Conservation (phyloP, 1,139 yeast species). For the Pichia sp. region DNA sequence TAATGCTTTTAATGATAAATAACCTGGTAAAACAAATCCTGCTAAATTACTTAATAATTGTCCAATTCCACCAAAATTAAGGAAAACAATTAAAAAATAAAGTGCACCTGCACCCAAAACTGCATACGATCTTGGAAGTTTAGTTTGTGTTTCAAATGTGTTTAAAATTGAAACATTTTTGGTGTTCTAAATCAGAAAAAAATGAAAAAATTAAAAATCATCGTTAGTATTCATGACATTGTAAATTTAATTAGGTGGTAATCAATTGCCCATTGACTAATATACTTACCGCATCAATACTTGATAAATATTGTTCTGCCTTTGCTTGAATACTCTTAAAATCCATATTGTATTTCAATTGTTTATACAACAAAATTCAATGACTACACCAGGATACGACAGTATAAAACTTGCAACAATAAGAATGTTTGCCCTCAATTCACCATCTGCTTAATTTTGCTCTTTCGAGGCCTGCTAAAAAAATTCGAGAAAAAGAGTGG, state of each 20-base stretch:
- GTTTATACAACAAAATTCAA: too few species aligned
- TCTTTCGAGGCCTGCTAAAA: too few species aligned
- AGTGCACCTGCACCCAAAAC: conserved; percentile 56
- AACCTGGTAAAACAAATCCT: conserved; percentile 86
- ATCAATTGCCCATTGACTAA: neutral
- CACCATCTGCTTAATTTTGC: too few species aligned
- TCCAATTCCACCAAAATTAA: conserved; percentile 91
- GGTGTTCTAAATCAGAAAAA: conserved; percentile 18
- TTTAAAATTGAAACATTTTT: conserved; percentile 33
- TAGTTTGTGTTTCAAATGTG: conserved; percentile 58
- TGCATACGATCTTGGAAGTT: conserved; percentile 85
- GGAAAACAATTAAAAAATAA: conserved; percentile 71
- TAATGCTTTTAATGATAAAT: conserved; percentile 78
- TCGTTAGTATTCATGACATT: neutral
- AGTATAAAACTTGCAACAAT: neutral
- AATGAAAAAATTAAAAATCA: neutral
- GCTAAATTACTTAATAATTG: conserved; percentile 89
- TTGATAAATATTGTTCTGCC: conserved; percentile 23
- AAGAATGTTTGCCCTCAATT: too few species aligned
- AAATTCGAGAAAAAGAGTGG: too few species aligned
- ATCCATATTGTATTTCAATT: conserved; percentile 20
- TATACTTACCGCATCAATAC: conserved; percentile 10
- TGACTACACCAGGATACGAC: neutral
- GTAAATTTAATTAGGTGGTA: neutral
- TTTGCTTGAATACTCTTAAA: conserved; percentile 29